A percentile compares a stretch with the other conserved stretches of the same genome.
Conservation (phyloP, 805 yeast species). For the Suhomyces vadensis region DNA sequence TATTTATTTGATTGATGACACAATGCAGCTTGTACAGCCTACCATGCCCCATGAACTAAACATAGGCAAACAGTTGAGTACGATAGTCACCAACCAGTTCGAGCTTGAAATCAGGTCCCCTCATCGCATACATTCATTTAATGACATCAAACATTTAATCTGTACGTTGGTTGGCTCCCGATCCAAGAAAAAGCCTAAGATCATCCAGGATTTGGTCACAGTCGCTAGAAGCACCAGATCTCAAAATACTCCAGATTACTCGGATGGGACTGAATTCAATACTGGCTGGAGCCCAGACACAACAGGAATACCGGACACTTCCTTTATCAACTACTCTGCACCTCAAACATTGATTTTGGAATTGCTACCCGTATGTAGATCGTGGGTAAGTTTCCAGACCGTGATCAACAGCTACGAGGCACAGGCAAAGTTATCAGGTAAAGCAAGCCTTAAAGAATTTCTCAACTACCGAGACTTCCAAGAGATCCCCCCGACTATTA, state of each 20-base stretch:
- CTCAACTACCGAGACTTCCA: slow-evolving; percentile 40
- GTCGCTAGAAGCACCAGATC: slow-evolving; percentile 22
- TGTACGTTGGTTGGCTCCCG: slow-evolving; percentile 34
- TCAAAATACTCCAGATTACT: slow-evolving; percentile 1
- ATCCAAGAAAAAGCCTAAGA: slow-evolving; percentile 34
- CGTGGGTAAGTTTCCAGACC: slow-evolving; percentile 37
- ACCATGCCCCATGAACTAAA: slow-evolving; percentile 43
- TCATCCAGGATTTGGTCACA: slow-evolving; percentile 24
- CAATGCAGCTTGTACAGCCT: slow-evolving; percentile 25
- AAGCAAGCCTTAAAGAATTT: slow-evolving; percentile 26
- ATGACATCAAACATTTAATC: slow-evolving; percentile 12
- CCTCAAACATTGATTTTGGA: slow-evolving; percentile 30
- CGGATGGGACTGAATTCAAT: not conserved
- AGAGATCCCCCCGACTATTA: slow-evolving; percentile 15
- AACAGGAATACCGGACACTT: slow-evolving; percentile 36
- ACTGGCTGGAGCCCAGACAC: slow-evolving; percentile 18
- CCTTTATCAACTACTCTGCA: slow-evolving; percentile 28
- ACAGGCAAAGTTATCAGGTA: slow-evolving; percentile 13
- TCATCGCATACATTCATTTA: slow-evolving; percentile 6
- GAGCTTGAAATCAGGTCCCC: not conserved
- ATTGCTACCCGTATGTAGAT: slow-evolving; percentile 31
- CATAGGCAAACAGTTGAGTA: slow-evolving; percentile 23
- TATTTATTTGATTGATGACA: slow-evolving; percentile 34
- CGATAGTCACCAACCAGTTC: not conserved
- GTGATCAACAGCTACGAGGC: slow-evolving; percentile 25